Conservation (phyloP, 1,284 basidiomycete genomes). For the Vanrija sp. region DNA sequence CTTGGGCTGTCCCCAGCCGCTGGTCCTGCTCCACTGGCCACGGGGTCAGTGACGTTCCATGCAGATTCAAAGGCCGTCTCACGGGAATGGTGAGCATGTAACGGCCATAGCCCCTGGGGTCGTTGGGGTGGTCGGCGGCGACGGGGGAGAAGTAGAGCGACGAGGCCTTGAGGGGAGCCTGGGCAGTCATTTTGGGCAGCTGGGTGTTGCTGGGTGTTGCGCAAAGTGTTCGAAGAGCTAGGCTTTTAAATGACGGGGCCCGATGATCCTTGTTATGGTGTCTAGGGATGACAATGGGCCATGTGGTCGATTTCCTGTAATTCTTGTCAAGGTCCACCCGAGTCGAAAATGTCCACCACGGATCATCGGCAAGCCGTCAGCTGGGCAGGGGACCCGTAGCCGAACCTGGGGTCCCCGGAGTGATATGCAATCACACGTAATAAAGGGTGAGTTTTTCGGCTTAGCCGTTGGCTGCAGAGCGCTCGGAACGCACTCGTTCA, state of each 20-base stretch:
- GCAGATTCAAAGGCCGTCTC: constrained; percentile 12
- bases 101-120: constrained; percentile 17
- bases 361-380: too few relatives aligned
- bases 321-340: too few relatives aligned
- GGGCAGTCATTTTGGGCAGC: constrained; percentile 6
- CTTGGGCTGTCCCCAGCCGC: constrained; percentile 45
- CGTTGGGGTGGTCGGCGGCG: constrained; percentile 26
- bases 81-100: constrained; percentile 39
- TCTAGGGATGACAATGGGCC: too few relatives aligned
- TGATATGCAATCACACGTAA: too few relatives aligned
- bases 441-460: too few relatives aligned
- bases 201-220: background rate
- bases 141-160: constrained; percentile 40
- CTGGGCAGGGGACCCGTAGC: too few relatives aligned
- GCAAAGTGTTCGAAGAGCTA: background rate
- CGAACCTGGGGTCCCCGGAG: too few relatives aligned
- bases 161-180: constrained; percentile 27
- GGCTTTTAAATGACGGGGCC: background rate
- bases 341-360: too few relatives aligned
- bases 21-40: constrained; percentile 19
- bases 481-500: too few relatives aligned
- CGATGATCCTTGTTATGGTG: too few relatives aligned
- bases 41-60: constrained; percentile 27
- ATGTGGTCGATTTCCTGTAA: too few relatives aligned
- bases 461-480: too few relatives aligned